A percentile compares a stretch with the other conserved stretches of the same genome.
Conservation (phyloP, 495 filamentous ascomycete species). For the Penicillium argentinense region DNA sequence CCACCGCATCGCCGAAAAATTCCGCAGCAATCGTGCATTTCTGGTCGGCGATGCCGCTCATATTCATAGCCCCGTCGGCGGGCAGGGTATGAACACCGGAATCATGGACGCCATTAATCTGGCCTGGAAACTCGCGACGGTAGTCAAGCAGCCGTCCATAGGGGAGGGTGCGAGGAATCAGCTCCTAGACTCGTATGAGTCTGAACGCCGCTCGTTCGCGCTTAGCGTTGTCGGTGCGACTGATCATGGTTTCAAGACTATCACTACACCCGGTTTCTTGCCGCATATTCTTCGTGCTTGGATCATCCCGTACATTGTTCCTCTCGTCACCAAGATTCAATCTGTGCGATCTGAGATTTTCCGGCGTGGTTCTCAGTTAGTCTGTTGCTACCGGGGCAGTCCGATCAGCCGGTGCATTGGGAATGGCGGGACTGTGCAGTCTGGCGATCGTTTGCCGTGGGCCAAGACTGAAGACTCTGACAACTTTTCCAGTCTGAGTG, state of each 20-base stretch:
- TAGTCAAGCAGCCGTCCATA: slow-evolving; percentile 32
- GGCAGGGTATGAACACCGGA: slow-evolving; percentile 62
- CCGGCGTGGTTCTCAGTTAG: slow-evolving; percentile 29
- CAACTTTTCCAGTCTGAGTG: slow-evolving; percentile 30
- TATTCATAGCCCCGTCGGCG: slow-evolving; percentile 56
- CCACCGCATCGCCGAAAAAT: slow-evolving; percentile 31
- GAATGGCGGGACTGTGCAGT: slow-evolving; percentile 19
- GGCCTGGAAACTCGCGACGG: slow-evolving; percentile 54
- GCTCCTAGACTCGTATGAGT: slow-evolving; percentile 52
- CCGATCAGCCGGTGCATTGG: slow-evolving; percentile 12
- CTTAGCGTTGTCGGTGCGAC: slow-evolving; percentile 29
- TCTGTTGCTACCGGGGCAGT: slow-evolving; percentile 31
- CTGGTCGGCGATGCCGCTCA: slow-evolving; percentile 52
- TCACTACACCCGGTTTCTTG: slow-evolving; percentile 21
- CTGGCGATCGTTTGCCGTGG: slow-evolving; percentile 40
- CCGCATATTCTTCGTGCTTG: slow-evolving; percentile 29
- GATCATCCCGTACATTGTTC: slow-evolving; percentile 30
- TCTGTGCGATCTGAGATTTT: slow-evolving; percentile 21
- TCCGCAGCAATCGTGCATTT: slow-evolving; percentile 31
- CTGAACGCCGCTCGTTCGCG: slow-evolving; percentile 47
- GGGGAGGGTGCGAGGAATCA: slow-evolving; percentile 32
- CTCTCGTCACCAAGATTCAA: slow-evolving; percentile 22
- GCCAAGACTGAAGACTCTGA: slow-evolving; percentile 24
- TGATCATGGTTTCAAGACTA: slow-evolving; percentile 29
- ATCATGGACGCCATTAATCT: slow-evolving; percentile 60